These are phyloP conservation scores for Nannochloropsis gaditana DNA, from an alignment of 108 stramenopile species.

Conservation along the genomic window DNA sequence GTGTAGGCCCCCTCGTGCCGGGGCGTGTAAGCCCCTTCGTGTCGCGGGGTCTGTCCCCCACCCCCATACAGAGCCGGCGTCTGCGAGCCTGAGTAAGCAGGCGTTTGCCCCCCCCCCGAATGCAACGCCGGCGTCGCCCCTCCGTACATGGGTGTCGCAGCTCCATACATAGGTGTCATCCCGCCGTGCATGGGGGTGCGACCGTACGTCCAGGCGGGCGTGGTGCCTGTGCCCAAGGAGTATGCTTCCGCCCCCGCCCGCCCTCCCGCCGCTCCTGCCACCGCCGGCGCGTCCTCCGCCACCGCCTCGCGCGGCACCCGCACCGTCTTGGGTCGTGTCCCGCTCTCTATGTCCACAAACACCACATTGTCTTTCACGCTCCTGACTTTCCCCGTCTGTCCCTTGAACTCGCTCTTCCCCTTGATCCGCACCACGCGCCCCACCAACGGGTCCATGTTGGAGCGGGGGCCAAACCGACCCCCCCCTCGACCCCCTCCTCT, in stretches of 20 bases:
- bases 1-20: neutral
- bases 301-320: neutral
- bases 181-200: neutral
- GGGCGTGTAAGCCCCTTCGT: conserved; percentile 7
- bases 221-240: neutral
- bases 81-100: neutral
- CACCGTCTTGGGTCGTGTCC: neutral
- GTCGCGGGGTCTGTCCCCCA: neutral
- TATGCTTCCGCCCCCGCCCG: neutral
- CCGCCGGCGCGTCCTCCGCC: neutral
- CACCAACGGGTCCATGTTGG: neutral
- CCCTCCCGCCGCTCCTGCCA: neutral
- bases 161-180: neutral
- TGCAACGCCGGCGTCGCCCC: neutral
- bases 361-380: neutral
- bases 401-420: neutral
- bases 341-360: neutral
- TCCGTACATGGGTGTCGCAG: neutral
- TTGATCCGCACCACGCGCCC: neutral
- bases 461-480: neutral
- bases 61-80: neutral
- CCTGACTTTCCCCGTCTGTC: neutral
- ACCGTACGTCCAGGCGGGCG: conserved; percentile 5
- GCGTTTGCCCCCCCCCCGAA: neutral
- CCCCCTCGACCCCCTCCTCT: neutral